Base-by-base conservation (phyloP, 371 early-diverging fungal genomes). In the Mucor saturninus region DNA sequence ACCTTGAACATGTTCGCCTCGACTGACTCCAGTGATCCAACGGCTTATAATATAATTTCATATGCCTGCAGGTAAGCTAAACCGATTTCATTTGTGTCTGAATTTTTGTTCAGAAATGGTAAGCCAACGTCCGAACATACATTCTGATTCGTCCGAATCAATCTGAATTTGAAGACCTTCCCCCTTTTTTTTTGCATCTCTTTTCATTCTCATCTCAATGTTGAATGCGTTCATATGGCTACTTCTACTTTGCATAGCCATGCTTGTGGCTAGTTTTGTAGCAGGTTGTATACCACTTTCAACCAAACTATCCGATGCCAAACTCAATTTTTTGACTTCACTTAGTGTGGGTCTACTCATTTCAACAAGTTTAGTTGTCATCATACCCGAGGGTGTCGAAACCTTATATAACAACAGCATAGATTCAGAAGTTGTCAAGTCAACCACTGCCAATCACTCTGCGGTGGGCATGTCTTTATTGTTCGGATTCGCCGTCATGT, bases 371-470 rank as follows among this genome's bases (percentile, higher is more conserved):
- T 79, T 97, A 29, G 87, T 91, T 10, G 95, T 97, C 8, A 94
- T 97, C 55, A 75, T 97, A 45, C 98, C 98, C 2, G 98, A 96
- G 73, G 96, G 98, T 28, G 88, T 96, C 30, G 95, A 95, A 64
- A 93, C 96, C 1, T 74, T 98, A 21, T 91, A 92, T 11, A 54
- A 37, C 35, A 42, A 53, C 21, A 21, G 21, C 21, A 21, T 21
- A 21, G 21, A 21, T 21, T 21, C 21, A 21, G 21, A 21, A 21
- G 21, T 21, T 10, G 31, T 11, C 32, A 9, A 28, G 3, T 21
- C 37, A 31, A 21, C 26, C 8, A 8, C 8, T 2, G 38, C 43
- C 13, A 48, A 58, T 65, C 84, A 83, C 57, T 85, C 89, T 42
- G 89, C 89, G 35, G 88, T 97, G 55, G 96, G 96, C 2, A 65